Percentiles rank a stretch among this genome's conserved stretches.
These are phyloP conservation scores for Suhomyces yuchorum DNA, from an alignment of 1,139 yeast genomes.

Conservation along the genomic window DNA sequence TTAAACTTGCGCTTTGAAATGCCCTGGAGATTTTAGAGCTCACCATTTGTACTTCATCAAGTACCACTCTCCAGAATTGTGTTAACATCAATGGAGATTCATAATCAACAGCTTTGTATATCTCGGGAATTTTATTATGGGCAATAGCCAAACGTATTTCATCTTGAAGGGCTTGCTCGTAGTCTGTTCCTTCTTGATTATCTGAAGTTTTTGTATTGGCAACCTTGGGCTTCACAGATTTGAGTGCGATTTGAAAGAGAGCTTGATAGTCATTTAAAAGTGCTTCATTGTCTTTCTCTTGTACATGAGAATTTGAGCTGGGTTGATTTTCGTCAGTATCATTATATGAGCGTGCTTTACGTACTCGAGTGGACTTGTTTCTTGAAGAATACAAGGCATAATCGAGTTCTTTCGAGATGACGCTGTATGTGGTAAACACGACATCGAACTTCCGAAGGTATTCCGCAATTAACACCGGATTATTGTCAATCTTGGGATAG, in stretches of 20 bases:
- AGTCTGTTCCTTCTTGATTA: constrained; percentile 33
- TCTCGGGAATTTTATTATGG: constrained; percentile 32
- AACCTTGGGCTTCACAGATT: constrained; percentile 29
- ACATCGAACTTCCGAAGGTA: constrained; percentile 64
- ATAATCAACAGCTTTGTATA: constrained; percentile 45
- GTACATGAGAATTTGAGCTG: background rate
- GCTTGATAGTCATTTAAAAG: constrained; percentile 29
- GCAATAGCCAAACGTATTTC: constrained; percentile 37
- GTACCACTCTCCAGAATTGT: constrained; percentile 87
- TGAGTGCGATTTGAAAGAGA: constrained; percentile 33
- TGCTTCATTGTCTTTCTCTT: constrained; percentile 10
- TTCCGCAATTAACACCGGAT: constrained; percentile 47
- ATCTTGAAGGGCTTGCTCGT: constrained; percentile 39
- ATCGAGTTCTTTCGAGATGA: constrained; percentile 74
- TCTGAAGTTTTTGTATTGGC: constrained; percentile 31
- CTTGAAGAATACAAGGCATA: constrained; percentile 73
- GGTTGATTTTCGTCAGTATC: constrained; percentile 10
- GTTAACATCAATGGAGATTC: constrained; percentile 80
- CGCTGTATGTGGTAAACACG: constrained; percentile 77
- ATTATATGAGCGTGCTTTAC: constrained; percentile 13
- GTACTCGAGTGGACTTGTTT: constrained; percentile 51
- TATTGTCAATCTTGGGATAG: constrained; percentile 44
- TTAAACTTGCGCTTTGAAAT: constrained; percentile 74
- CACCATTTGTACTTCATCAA: constrained; percentile 96
- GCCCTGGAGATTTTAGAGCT: constrained; percentile 73